These are phyloP conservation scores for Penicillium sp. DNA, from an alignment of 2,329 filamentous ascomycete genomes.

Conservation along the genomic window DNA sequence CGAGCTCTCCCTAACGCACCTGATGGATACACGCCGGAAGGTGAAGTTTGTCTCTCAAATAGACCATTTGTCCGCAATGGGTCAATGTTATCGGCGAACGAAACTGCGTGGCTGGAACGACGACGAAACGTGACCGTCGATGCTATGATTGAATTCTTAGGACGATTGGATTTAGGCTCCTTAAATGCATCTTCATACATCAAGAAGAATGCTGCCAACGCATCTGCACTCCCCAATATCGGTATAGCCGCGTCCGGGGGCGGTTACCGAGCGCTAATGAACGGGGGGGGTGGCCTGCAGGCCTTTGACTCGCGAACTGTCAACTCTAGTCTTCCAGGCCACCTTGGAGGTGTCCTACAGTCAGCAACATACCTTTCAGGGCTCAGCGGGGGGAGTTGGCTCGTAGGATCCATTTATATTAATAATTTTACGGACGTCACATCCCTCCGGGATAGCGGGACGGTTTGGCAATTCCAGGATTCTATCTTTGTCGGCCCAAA, in stretches of 20 bases:
- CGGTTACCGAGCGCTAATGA: conserved; percentile 83
- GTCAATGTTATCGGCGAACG: conserved; percentile 63
- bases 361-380: neutral
- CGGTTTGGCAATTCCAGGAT: neutral
- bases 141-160: conserved; percentile 73
- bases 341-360: conserved; percentile 63
- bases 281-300: conserved; percentile 75
- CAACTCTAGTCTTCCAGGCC: conserved; percentile 62
- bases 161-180: conserved; percentile 64
- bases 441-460: neutral
- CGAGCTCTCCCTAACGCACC: conserved; percentile 58
- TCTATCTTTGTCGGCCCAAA: neutral
- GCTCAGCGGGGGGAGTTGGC: neutral
- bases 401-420: neutral
- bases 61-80: conserved; percentile 70
- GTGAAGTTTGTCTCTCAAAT: conserved; percentile 68
- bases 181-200: neutral
- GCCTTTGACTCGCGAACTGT: conserved; percentile 76
- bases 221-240: neutral
- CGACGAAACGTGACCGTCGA: conserved; percentile 72
- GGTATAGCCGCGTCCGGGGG: conserved; percentile 44
- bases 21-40: conserved; percentile 70
- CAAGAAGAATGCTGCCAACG: neutral
- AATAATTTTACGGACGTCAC: neutral
- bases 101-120: conserved; percentile 71